A percentile compares a stretch with the other conserved stretches of the same genome.
Conservation (phyloP, 495 filamentous ascomycete species). For the Hyaloscypha finlandica region DNA sequence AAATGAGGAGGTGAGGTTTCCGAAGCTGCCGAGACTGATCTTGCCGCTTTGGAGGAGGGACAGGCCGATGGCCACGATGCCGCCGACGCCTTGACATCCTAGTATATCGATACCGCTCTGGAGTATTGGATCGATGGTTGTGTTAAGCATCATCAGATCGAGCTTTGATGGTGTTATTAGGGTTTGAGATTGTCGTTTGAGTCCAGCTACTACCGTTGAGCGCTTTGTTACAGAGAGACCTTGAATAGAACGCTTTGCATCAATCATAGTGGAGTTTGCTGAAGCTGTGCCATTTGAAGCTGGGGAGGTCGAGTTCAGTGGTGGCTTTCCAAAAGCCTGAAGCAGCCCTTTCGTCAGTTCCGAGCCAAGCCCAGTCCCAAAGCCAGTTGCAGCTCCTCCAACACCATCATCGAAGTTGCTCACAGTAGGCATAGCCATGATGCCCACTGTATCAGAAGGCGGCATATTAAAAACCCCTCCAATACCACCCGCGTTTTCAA, state of each 20-base stretch:
- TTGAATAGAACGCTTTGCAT: neutral
- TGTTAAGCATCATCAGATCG: constrained; percentile 4
- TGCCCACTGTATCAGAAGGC: constrained; percentile 1
- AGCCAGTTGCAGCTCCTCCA: constrained; percentile 10
- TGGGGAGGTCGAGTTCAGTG: neutral
- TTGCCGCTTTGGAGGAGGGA: constrained; percentile 3
- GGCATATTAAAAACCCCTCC: constrained; percentile 7
- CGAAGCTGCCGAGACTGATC: constrained; percentile 4
- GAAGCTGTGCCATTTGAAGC: neutral
- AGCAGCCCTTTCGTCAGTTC: constrained; percentile 12
- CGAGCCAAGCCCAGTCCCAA: constrained; percentile 14
- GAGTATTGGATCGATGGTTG: constrained; percentile 12
- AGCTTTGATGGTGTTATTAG: neutral
- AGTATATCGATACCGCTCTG: constrained; percentile 3
- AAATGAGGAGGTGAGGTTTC: constrained; percentile 5
- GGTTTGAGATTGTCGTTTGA: neutral
- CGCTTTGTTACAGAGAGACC: neutral
- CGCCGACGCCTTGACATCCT: constrained; percentile 13
- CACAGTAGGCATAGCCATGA: constrained; percentile 1
- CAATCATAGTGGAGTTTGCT: neutral
- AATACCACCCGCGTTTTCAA: constrained; percentile 5
- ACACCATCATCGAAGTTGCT: constrained; percentile 17
- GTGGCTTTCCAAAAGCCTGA: constrained; percentile 11
- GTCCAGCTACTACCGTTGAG: neutral
- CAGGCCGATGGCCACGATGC: neutral